Base-by-base conservation (phyloP, 352 stramenopile species). In the Globisporangium nagaii region DNA sequence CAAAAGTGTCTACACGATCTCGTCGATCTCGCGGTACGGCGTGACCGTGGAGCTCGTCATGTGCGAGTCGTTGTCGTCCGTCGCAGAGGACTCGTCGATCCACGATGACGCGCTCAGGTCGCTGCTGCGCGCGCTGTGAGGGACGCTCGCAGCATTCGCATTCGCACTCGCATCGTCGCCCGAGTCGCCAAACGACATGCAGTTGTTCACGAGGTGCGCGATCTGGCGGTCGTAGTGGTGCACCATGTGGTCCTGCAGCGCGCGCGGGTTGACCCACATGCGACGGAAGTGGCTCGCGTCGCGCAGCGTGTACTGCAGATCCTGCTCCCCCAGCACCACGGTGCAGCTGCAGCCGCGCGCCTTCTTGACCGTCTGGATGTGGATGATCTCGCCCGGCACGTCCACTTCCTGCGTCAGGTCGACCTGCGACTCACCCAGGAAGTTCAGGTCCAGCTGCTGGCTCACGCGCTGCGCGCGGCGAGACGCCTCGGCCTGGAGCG, bases 151-250 rank as follows among this genome's bases (percentile, higher is more conserved):
- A 17, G 39, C 31, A 19, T n/a, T 15, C 7, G 22, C 53, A 25
- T 19, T 27, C 2, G 30, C 22, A 17, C 19, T 36, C 2, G 22
- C 22, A 36, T 1, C 41, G 19, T 35, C 36, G 24, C 7, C 13
- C 1, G 10, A 12, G 15, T n/a, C n/a, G n/a, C 24, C 66, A 39
- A 79, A 80, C 32, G 79, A 74, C 48, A 88, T 65, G 61, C 75
- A 86, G 34, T 86, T 60, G 44, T 64, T 57, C 31, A 84, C 68
- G 20, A 91, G 58, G 41, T 70, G 73, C 24, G 65, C 60, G 46
- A 91, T 85, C 60, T 78, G 80, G 37, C 79, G 76, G 65, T 89
- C 81, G 58, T 91, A 91, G 58, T 91, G 81, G 54, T 91, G 78
- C n/a, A 86, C 71, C 70, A 91, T 84, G 65, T 91, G 81, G 53